phyloP scores from a whole-genome alignment of 2,329 filamentous ascomycete genomes.

The Microcyclosporella mali region DNA sequence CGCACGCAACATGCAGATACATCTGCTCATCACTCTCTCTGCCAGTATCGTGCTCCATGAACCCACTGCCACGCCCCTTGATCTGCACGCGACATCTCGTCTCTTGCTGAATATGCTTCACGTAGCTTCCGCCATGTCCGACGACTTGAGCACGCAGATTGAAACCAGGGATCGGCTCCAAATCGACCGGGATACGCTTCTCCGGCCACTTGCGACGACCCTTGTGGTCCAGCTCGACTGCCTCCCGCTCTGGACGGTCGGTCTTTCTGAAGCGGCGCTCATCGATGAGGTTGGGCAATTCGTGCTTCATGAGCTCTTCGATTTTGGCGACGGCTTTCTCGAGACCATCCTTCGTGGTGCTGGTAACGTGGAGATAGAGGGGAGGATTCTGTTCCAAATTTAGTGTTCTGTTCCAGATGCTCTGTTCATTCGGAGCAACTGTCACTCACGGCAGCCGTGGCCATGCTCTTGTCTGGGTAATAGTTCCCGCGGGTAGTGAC shows the following conservation, averaged over 20 bases:
- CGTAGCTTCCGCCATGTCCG: constrained; percentile 86
- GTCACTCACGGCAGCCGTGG: constrained; percentile 73
- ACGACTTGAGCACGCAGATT: constrained; percentile 95
- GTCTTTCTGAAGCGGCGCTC: constrained; percentile 82
- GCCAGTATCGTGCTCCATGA: constrained; percentile 82
- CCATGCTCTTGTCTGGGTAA: constrained; percentile 96
- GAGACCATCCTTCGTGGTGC: constrained; percentile 83
- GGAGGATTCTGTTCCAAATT: constrained; percentile 52
- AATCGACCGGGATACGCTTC: constrained; percentile 82
- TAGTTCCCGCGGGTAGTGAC: constrained; percentile 96
- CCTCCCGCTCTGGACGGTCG: constrained; percentile 52
- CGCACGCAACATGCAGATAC: constrained; percentile 92
- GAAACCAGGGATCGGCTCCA: constrained; percentile 89
- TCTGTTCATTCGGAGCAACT: neutral
- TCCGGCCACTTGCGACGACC: constrained; percentile 98
- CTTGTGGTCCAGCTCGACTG: constrained; percentile 82
- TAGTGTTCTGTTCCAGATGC: neutral
- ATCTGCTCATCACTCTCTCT: constrained; percentile 91
- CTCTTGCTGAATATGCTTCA: constrained; percentile 96
- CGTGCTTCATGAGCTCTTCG: constrained; percentile 91
- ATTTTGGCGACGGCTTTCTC: constrained; percentile 83
- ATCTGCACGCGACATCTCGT: constrained; percentile 96
- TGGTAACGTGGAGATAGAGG: constrained; percentile 90
- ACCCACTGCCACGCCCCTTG: constrained; percentile 92
- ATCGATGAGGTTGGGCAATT: constrained; percentile 89